These are phyloP conservation scores for Pleurotus salmoneostramineus DNA, from an alignment of 768 basidiomycete species.

Conservation along the genomic window DNA sequence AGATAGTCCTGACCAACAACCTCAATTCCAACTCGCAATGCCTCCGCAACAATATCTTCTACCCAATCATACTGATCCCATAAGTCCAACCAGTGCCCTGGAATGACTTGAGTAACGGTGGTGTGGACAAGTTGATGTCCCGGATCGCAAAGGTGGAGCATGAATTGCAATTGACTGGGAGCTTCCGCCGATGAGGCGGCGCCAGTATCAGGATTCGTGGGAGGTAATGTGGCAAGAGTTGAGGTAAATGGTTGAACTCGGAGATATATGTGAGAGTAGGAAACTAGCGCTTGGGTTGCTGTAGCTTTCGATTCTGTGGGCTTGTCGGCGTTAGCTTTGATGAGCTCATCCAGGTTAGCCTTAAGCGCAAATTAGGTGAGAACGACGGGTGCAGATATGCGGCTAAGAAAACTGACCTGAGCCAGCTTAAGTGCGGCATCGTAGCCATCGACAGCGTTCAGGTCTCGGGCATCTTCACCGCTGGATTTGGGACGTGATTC, in stretches of 20 bases:
- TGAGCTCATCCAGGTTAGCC: constrained; percentile 76
- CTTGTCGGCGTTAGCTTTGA: constrained; percentile 51
- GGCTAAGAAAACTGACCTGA: constrained; percentile 43
- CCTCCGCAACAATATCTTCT: constrained; percentile 90
- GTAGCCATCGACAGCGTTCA: constrained; percentile 82
- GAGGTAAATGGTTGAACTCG: constrained; percentile 87
- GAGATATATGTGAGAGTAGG: constrained; percentile 88
- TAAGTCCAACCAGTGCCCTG: constrained; percentile 79
- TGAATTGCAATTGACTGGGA: constrained; percentile 60
- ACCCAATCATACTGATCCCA: constrained; percentile 97
- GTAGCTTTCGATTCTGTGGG: constrained; percentile 28
- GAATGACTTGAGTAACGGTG: constrained; percentile 80
- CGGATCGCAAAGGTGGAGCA: constrained; percentile 74
- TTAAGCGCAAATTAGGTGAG: constrained; percentile 21
- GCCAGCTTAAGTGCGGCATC: constrained; percentile 82
- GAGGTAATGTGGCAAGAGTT: constrained; percentile 33
- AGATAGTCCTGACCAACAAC: constrained; percentile 91
- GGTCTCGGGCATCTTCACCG: constrained; percentile 49
- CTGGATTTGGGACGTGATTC: constrained; percentile 68
- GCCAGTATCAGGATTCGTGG: constrained; percentile 16
- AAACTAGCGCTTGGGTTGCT: constrained; percentile 49
- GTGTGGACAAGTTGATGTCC: constrained; percentile 71
- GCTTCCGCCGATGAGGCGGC: constrained; percentile 30
- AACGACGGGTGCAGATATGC: background rate
- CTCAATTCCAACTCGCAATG: constrained; percentile 79